A percentile compares a stretch with the other conserved stretches of the same genome.
phyloP scores from a whole-genome alignment of 176 grass and related monocot species.

The Aegilops umbellulata region DNA sequence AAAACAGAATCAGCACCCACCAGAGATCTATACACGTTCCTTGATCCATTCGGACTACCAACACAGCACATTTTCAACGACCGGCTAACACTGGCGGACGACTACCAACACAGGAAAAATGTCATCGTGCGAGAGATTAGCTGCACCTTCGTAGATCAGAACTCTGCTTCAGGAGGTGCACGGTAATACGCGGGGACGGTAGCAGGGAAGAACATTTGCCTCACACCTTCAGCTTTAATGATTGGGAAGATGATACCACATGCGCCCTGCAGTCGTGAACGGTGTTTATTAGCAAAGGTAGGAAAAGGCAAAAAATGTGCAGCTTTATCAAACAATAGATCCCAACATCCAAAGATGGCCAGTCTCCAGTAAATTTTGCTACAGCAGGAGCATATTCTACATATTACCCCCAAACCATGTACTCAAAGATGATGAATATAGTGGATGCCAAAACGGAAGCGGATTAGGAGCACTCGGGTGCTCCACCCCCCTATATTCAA shows the following conservation, averaged over 20 bases:
- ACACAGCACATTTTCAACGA: too few relatives aligned
- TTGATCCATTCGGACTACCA: constrained; percentile 2
- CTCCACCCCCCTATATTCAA: too few relatives aligned
- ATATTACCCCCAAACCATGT: neutral
- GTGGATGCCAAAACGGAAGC: neutral
- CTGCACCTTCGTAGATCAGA: neutral
- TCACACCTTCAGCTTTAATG: constrained; percentile 92
- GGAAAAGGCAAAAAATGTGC: neutral
- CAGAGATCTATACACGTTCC: constrained; percentile 30
- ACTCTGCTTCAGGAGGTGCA: constrained; percentile 25
- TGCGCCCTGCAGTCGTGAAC: constrained; percentile 51
- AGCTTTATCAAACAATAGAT: neutral
- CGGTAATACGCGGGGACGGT: constrained; percentile 87
- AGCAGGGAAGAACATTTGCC: constrained; percentile 99
- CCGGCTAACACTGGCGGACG: constrained; percentile 17
- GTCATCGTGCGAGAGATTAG: neutral
- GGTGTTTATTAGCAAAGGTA: neutral
- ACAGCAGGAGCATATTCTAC: neutral
- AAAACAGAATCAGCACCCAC: neutral
- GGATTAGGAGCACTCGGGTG: too few relatives aligned
- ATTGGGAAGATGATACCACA: constrained; percentile 95
- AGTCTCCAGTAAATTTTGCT: neutral
- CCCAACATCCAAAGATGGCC: too few relatives aligned
- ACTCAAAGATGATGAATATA: neutral
- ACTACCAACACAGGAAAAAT: constrained; percentile 30